Base-by-base conservation (phyloP, 108 stramenopile species). In the Phaeodactylum tricornutum region DNA sequence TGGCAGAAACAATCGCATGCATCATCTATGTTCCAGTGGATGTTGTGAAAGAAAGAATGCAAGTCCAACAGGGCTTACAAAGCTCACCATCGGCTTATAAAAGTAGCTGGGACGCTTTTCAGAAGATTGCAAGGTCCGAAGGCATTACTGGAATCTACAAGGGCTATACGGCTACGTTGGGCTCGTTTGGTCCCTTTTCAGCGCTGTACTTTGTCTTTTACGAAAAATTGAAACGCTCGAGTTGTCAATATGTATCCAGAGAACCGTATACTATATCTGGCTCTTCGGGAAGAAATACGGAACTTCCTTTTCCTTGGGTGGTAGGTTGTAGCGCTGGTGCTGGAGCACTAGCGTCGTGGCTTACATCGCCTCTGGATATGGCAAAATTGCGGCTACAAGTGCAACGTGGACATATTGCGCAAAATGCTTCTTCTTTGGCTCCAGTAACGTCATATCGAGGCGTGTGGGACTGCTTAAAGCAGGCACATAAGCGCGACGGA, bases 351-450 rank as follows among this genome's bases (percentile, higher is more conserved):
- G 96, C 98, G 2, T 91, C 92, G 4, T 93, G 85, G 60, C 9
- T 94, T n/a, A 99, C 98, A 11, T 87, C 77, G 34, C 98, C 98
- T 8, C 59, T 99, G n/a, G 98, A 99, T 54, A 67, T 99, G 62
- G 96, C 84, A 9, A 97, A 97, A 44, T 72, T 99, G 1, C 67
- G 96, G 15, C 57, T 94, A 35, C 96, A 98, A 84, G 87, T 96
- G 40, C 79, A 87, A 61, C 64, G 82, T 31, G 76, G 74, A 22
- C 57, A 70, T 37, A 32, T 53, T 40, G 42, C 48, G 25, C 47
- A 17, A 30, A 17, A 34, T 36, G 8, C 58, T 6, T 16, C 43
- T 28, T 15, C 64, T 28, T 31, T 11, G 12, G 26, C 32, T 12
- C 7, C 15, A 16, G 21, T 15, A 52, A 37, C 50, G 32, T 14